phyloP scores from a whole-genome alignment of 441 rosid genomes.

The Gossypium lobatum region DNA sequence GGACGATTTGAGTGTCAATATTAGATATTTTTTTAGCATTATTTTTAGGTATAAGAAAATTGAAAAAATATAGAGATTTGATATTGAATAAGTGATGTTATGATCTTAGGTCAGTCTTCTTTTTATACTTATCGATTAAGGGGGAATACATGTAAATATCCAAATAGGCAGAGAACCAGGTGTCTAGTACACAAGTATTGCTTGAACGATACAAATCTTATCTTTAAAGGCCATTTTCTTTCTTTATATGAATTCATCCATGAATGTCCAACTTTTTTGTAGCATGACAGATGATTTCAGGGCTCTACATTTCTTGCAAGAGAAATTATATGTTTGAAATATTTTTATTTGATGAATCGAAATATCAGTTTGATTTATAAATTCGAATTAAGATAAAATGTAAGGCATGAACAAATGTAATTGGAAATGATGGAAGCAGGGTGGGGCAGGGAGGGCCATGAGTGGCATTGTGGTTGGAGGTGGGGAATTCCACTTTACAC shows the following conservation, averaged over 20 bases:
- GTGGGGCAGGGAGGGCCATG: slow-evolving; percentile 8
- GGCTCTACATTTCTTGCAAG: background rate
- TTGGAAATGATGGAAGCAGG: slow-evolving; percentile 14
- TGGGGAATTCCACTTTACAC: slow-evolving; percentile 36
- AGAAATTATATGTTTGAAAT: background rate
- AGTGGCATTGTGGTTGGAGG: slow-evolving; percentile 30
- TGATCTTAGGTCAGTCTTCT: background rate
- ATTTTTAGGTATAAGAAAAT: too few relatives aligned
- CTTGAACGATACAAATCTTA: background rate
- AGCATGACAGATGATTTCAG: background rate
- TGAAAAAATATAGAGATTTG: background rate
- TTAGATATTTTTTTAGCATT: too few relatives aligned
- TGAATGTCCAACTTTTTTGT: background rate
- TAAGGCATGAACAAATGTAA: background rate
- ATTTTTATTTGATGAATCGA: background rate
- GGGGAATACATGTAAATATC: background rate
- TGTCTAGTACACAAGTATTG: background rate
- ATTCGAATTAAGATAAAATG: background rate
- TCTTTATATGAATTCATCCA: background rate
- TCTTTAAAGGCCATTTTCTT: background rate
- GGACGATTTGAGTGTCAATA: too few relatives aligned
- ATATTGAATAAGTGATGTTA: background rate
- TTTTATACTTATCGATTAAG: background rate
- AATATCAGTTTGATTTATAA: too few relatives aligned
- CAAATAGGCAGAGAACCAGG: background rate